These are phyloP conservation scores for Candida endomychidarum DNA, from an alignment of 805 yeast genomes.

Conservation along the genomic window DNA sequence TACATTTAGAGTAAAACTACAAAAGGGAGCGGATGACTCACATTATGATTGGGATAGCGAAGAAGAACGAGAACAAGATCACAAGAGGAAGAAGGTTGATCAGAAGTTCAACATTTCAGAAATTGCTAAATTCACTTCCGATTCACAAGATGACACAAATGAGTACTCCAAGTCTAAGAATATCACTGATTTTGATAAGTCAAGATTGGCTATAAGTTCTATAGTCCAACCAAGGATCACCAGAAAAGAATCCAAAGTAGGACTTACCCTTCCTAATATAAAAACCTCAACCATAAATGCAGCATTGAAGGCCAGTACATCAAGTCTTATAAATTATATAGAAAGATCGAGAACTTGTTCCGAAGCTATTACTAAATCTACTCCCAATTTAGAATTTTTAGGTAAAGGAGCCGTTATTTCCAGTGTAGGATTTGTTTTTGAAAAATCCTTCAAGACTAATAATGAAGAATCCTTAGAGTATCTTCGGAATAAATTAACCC, in stretches of 20 bases:
- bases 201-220: conserved; percentile 48
- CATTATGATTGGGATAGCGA: conserved; percentile 4
- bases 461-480: conserved; percentile 56
- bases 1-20: conserved; percentile 10
- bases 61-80: not conserved
- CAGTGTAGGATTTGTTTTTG: conserved; percentile 61
- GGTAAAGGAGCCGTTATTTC: conserved; percentile 59
- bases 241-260: not conserved
- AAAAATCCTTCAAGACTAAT: conserved; percentile 56
- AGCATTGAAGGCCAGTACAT: not conserved
- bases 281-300: not conserved
- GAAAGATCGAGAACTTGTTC: conserved; percentile 65
- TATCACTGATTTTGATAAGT: conserved; percentile 34
- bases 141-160: conserved; percentile 31
- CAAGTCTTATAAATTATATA: conserved; percentile 32
- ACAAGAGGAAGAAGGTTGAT: not conserved
- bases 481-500: conserved; percentile 44
- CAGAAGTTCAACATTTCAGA: conserved; percentile 25
- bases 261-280: not conserved
- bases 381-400: conserved; percentile 51
- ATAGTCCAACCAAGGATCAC: conserved; percentile 42
- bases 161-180: conserved; percentile 33
- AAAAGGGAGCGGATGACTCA: conserved; percentile 10
- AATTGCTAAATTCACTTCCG: conserved; percentile 33
- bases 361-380: conserved; percentile 36